Conservation (phyloP, 2,329 filamentous ascomycete species). For the Dissoconium aciculare region DNA sequence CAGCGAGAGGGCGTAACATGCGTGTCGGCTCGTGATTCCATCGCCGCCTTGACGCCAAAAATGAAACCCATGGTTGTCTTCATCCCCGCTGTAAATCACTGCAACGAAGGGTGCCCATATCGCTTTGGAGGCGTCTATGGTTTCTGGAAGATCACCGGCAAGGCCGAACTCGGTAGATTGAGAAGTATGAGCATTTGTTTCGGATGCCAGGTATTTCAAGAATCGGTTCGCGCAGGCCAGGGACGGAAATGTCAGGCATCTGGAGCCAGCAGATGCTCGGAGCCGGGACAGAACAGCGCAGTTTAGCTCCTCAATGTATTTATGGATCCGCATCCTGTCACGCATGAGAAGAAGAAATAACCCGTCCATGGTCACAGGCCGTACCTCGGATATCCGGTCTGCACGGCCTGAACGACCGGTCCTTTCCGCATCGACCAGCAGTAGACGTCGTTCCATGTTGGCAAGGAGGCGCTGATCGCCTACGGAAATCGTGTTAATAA, state of each 20-base stretch:
- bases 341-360: neutral
- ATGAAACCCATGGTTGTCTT: neutral
- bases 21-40: neutral
- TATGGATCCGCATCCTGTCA: neutral
- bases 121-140: neutral
- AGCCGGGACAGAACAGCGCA: neutral
- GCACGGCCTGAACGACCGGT: neutral
- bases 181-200: neutral
- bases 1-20: neutral
- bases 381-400: neutral
- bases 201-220: neutral
- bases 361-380: neutral
- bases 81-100: neutral
- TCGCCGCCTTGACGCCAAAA: slow-evolving; percentile 1
- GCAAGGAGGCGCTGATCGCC: neutral
- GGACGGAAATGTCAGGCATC: neutral
- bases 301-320: neutral
- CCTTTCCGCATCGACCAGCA: neutral
- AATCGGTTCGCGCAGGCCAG: neutral
- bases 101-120: neutral
- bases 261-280: neutral
- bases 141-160: neutral
- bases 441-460: neutral
- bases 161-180: neutral
- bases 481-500: neutral